Evolutionary conservation across 2,329 filamentous ascomycete species (phyloP).

Genomic region (Aspergillus aculeatinus): DNA sequence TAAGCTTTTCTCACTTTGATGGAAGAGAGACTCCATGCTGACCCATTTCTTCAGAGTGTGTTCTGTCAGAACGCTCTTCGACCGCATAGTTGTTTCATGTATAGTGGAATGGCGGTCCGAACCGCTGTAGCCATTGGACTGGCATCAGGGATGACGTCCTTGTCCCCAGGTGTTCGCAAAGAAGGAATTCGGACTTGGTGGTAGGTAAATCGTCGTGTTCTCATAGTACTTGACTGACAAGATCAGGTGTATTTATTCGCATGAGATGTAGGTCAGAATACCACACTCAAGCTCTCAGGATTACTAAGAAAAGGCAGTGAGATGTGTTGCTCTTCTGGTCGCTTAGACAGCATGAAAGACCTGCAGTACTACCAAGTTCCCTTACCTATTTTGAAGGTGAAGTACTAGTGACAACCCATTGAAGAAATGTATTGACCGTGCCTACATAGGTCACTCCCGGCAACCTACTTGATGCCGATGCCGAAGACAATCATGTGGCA

Average conservation of each 20-base stretch:
- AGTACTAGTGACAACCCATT: not conserved
- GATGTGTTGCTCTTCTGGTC: conserved; percentile 32
- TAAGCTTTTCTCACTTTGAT: not conserved
- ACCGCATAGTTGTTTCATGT: conserved; percentile 38
- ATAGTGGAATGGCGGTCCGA: conserved; percentile 36
- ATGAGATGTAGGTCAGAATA: conserved; percentile 18
- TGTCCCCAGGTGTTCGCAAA: conserved; percentile 14
- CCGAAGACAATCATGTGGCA: conserved; percentile 24
- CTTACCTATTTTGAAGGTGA: conserved; percentile 21
- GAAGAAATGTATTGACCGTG: not conserved
- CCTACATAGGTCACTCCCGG: conserved; percentile 2
- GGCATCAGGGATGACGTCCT: conserved; percentile 26
- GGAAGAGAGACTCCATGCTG: not conserved
- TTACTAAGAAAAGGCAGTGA: conserved; percentile 18
- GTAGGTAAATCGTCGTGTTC: conserved; percentile 12
- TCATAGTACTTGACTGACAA: not conserved
- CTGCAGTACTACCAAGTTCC: conserved; percentile 27
- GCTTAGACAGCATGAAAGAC: conserved; percentile 30
- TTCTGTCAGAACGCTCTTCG: conserved; percentile 37
- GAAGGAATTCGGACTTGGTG: conserved; percentile 28
- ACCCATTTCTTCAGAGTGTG: conserved; percentile 14
- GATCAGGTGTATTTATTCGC: conserved; percentile 22
- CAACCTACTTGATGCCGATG: conserved; percentile 16
- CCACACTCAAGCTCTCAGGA: not conserved
- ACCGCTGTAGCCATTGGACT: conserved; percentile 36